Conservation (phyloP, 257 asterid genomes). For the Fraxinus anomala region DNA sequence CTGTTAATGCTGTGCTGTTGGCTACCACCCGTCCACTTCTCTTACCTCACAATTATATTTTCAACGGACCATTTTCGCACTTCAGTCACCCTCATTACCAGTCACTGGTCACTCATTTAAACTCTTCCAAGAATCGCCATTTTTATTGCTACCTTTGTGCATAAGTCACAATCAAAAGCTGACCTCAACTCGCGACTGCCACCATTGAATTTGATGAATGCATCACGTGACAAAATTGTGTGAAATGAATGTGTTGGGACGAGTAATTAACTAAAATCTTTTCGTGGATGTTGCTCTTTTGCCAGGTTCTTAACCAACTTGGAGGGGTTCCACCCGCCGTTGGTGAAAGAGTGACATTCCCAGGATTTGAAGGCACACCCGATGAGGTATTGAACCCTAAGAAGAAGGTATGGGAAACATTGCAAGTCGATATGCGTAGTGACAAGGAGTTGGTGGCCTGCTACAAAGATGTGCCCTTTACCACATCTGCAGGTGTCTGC, state of each 20-base stretch:
- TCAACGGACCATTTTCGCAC: neutral
- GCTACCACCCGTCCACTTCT: too few relatives aligned
- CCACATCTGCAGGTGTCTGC: constrained; percentile 89
- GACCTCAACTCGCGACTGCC: neutral
- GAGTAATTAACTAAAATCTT: neutral
- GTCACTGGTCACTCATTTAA: neutral
- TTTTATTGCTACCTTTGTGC: neutral
- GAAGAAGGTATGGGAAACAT: constrained; percentile 93
- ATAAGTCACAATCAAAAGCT: neutral
- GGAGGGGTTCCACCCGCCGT: too few relatives aligned
- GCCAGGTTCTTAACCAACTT: too few relatives aligned
- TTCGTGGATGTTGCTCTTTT: constrained; percentile 19
- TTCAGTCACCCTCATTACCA: neutral
- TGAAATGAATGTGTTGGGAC: neutral
- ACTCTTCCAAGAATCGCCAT: neutral
- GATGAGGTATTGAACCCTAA: constrained; percentile 82
- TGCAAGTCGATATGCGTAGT: constrained; percentile 76
- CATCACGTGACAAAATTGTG: neutral
- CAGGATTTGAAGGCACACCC: constrained; percentile 66
- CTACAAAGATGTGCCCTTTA: constrained; percentile 72
- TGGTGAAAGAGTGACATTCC: constrained; percentile 64
- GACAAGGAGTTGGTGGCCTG: constrained; percentile 70
- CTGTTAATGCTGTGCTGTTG: neutral
- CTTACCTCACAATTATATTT: neutral
- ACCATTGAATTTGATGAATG: neutral